These are phyloP conservation scores for Sphenostylis stenocarpa DNA, from an alignment of 306 rosid genomes.

Conservation along the genomic window DNA sequence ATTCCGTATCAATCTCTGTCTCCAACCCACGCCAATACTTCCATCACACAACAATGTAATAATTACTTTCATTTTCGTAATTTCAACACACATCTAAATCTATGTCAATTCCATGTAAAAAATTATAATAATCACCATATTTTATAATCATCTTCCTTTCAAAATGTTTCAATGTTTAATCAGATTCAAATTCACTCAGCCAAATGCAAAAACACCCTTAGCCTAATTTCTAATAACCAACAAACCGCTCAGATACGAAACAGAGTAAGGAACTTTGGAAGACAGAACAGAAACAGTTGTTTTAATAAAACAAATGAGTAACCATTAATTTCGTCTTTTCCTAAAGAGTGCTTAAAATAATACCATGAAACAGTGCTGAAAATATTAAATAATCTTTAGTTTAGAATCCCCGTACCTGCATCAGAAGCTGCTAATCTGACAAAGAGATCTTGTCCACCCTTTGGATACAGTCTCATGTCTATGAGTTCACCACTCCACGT, in stretches of 20 bases:
- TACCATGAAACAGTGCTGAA: no score
- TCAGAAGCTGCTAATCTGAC: slow-evolving; percentile 74
- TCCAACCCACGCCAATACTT: background rate
- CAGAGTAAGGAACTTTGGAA: background rate
- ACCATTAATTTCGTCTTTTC: background rate
- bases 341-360: background rate
- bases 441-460: slow-evolving; percentile 60
- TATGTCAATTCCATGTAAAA: background rate
- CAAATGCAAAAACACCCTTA: background rate
- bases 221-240: background rate
- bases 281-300: background rate
- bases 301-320: background rate
- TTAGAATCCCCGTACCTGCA: slow-evolving; percentile 42
- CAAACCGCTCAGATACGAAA: background rate
- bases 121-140: background rate
- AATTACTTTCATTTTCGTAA: no score
- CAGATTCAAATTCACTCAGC: background rate
- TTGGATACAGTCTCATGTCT: slow-evolving; percentile 48
- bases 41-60: background rate
- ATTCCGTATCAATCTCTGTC: background rate
- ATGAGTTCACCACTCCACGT: slow-evolving; percentile 53
- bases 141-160: background rate
- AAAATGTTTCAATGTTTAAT: background rate
- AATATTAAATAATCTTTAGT: no score
- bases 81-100: no score